phyloP scores from a whole-genome alignment of 495 filamentous ascomycete genomes.

The Penicillium lagena region DNA sequence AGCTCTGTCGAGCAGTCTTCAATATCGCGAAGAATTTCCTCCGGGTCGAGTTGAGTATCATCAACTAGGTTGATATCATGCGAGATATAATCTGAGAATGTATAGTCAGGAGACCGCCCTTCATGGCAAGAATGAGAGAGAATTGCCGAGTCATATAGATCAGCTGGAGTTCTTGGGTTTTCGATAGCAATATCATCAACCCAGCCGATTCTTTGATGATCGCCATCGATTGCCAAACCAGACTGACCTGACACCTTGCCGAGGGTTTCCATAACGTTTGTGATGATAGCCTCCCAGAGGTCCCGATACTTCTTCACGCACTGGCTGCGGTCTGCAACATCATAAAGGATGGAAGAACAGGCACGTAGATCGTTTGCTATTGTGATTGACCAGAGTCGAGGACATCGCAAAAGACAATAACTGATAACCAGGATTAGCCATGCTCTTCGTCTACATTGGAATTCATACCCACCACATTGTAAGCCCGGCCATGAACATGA shows the following conservation, averaged over 20 bases:
- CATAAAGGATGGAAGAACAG: constrained; percentile 3
- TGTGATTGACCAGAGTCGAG: constrained; percentile 1
- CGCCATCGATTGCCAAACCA: too few species aligned
- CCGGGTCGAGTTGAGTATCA: too few species aligned
- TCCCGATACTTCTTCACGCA: constrained; percentile 1
- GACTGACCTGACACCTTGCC: background rate
- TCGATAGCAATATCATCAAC: too few species aligned
- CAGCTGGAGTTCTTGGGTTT: too few species aligned
- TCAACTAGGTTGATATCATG: too few species aligned
- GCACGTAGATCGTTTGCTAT: constrained; percentile 4
- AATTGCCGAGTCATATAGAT: too few species aligned
- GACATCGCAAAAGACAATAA: constrained; percentile 3
- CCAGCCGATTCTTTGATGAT: too few species aligned
- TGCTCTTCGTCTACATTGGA: background rate
- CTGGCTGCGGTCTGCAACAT: background rate
- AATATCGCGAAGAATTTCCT: too few species aligned
- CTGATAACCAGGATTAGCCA: background rate
- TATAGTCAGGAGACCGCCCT: too few species aligned
- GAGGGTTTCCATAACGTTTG: constrained; percentile 2
- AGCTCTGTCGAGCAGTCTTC: too few species aligned
- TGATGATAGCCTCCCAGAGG: constrained; percentile 1
- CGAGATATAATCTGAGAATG: too few species aligned
- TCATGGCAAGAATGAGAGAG: too few species aligned
- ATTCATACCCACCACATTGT: constrained; percentile 21
- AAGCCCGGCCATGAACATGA: constrained; percentile 33